Conservation (phyloP, 2,329 filamentous ascomycete species). For the Colletotrichum magnum region DNA sequence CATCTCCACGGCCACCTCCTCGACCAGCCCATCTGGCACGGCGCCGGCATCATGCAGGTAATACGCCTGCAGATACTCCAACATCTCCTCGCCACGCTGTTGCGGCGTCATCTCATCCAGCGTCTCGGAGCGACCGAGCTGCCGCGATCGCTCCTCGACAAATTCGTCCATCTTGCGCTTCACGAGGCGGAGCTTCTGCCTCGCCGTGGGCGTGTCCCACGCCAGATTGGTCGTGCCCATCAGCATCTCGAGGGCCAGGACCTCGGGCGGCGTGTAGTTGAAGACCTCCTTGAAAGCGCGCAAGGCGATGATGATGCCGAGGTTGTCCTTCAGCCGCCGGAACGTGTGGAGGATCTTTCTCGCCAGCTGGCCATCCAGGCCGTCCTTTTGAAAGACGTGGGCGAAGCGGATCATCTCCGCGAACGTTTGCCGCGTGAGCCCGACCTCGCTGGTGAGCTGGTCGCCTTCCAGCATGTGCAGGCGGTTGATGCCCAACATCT, state of each 20-base stretch:
- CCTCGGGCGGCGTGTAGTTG: constrained; percentile 59
- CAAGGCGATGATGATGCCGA: constrained; percentile 62
- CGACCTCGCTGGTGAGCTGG: constrained; percentile 48
- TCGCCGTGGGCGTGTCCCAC: constrained; percentile 57
- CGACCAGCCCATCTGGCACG: constrained; percentile 46
- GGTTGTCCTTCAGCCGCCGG: constrained; percentile 59
- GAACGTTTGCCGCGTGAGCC: constrained; percentile 59
- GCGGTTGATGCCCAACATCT: constrained; percentile 67
- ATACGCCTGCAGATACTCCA: constrained; percentile 58
- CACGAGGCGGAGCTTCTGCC: constrained; percentile 57
- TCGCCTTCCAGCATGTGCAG: constrained; percentile 53
- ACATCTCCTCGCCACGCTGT: constrained; percentile 56
- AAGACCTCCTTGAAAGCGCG: constrained; percentile 59
- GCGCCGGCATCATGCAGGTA: constrained; percentile 49
- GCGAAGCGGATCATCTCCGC: constrained; percentile 64
- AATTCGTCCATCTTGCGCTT: constrained; percentile 58
- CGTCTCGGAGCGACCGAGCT: constrained; percentile 48
- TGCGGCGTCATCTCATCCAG: constrained; percentile 52
- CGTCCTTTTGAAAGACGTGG: constrained; percentile 58
- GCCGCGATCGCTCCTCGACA: constrained; percentile 42
- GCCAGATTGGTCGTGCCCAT: constrained; percentile 60
- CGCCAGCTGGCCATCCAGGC: constrained; percentile 62
- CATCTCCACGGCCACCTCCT: constrained; percentile 58
- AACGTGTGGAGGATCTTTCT: constrained; percentile 66
- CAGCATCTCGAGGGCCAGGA: constrained; percentile 62